These are phyloP conservation scores for Gossypium sturtianum DNA, from an alignment of 345 rosid species.

Conservation along the genomic window DNA sequence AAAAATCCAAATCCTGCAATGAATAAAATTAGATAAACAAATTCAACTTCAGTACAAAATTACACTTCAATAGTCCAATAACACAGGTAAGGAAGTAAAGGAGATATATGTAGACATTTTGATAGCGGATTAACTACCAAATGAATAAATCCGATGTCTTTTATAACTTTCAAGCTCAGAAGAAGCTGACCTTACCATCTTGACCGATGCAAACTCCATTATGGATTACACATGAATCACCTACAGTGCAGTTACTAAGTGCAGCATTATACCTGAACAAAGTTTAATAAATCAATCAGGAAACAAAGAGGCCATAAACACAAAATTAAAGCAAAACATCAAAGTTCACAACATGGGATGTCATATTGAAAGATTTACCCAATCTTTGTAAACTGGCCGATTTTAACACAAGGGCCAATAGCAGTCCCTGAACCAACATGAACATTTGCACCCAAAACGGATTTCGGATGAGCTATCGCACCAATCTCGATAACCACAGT, in stretches of 20 bases:
- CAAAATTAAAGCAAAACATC: not conserved
- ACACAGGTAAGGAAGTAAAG: not conserved
- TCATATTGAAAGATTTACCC: slow-evolving; percentile 31
- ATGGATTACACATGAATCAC: slow-evolving; percentile 63
- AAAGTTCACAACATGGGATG: not conserved
- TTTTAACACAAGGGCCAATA: slow-evolving; percentile 52
- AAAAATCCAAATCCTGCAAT: slow-evolving; percentile 76
- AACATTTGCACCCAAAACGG: slow-evolving; percentile 51
- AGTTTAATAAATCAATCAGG: not conserved
- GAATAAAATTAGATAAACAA: not conserved
- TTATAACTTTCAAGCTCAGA: slow-evolving; percentile 4
- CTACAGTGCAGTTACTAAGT: slow-evolving; percentile 58
- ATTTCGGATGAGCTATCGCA: slow-evolving; percentile 50
- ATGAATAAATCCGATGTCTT: not conserved
- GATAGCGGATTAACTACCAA: not conserved
- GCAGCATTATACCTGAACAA: slow-evolving; percentile 55
- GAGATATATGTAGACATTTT: not conserved
- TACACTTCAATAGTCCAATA: not conserved
- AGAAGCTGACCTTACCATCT: slow-evolving; percentile 49
- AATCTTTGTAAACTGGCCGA: slow-evolving; percentile 51
- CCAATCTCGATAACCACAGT: slow-evolving; percentile 53
- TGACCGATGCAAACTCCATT: slow-evolving; percentile 86
- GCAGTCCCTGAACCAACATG: slow-evolving; percentile 63
- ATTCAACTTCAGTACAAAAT: not conserved
- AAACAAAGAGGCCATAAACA: not conserved